These are phyloP conservation scores for Eucalyptus cloeziana DNA, from an alignment of 345 rosid species.

Conservation along the genomic window DNA sequence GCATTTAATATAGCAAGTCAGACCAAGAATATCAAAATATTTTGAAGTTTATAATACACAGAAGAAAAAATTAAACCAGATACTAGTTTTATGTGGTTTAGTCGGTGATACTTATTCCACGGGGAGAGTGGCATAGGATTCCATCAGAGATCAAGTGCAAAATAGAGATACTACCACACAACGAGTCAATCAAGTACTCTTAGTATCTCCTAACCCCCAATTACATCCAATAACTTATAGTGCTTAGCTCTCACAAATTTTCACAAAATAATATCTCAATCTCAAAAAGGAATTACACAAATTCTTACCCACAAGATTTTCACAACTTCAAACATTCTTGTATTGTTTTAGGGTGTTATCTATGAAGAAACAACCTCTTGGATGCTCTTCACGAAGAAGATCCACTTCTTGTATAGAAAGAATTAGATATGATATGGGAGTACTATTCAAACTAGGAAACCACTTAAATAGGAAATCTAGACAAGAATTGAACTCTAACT, in stretches of 20 bases:
- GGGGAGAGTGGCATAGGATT: neutral
- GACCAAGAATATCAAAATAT: neutral
- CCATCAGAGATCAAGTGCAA: neutral
- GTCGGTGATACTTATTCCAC: accelerated
- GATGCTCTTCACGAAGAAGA: neutral
- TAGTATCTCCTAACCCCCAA: neutral
- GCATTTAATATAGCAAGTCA: neutral
- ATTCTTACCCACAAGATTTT: neutral
- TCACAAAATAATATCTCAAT: neutral
- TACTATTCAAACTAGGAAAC: neutral
- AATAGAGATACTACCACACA: neutral
- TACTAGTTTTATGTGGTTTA: neutral
- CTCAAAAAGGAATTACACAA: neutral
- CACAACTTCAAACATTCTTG: neutral
- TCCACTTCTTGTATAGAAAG: neutral
- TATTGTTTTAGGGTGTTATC: neutral
- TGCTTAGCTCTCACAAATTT: neutral
- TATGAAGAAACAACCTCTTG: neutral
- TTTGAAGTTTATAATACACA: neutral
- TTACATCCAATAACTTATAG: neutral
- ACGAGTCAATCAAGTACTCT: neutral
- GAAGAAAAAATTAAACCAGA: neutral
- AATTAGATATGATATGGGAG: neutral
- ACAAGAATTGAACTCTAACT: neutral
- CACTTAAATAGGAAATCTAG: neutral